Conservation (phyloP, 495 filamentous ascomycete species). For the Trichoderma virens region DNA sequence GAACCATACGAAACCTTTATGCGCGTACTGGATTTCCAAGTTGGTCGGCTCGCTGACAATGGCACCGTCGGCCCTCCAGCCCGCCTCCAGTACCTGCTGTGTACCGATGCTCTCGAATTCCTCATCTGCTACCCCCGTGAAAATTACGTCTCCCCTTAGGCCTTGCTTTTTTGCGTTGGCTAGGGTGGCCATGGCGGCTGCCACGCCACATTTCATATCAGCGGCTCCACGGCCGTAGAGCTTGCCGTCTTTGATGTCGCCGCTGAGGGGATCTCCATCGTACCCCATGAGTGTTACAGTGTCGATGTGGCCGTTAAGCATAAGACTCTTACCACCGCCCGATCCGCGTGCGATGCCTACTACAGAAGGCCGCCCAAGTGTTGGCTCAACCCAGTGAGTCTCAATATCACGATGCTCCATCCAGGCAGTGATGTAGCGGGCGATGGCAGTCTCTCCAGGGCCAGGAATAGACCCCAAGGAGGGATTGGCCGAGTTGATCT, state of each 20-base stretch:
- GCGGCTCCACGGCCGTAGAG: conserved; percentile 36
- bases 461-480: conserved; percentile 30
- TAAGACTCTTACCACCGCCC: conserved; percentile 37
- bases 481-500: conserved; percentile 39
- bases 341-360: conserved; percentile 36
- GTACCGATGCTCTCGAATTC: conserved; percentile 40
- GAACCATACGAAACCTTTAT: conserved; percentile 44
- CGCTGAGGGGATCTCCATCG: conserved; percentile 34
- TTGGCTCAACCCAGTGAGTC: conserved; percentile 34
- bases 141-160: conserved; percentile 35
- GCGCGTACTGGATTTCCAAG: conserved; percentile 27
- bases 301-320: conserved; percentile 45
- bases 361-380: conserved; percentile 36
- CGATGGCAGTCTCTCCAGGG: conserved; percentile 35
- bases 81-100: conserved; percentile 35
- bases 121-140: conserved; percentile 43
- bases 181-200: conserved; percentile 32
- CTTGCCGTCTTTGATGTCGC: conserved; percentile 28
- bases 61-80: conserved; percentile 40
- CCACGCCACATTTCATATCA: conserved; percentile 44
- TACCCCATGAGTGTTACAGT: conserved; percentile 39
- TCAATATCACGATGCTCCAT: conserved; percentile 40
- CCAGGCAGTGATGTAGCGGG: conserved; percentile 35
- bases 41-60: conserved; percentile 37
- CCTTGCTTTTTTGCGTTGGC: conserved; percentile 23